A percentile compares a stretch with the other conserved stretches of the same genome.
These are phyloP conservation scores for Rhizophagus sp. DNA, from an alignment of 192 early-diverging fungal species.

Conservation along the genomic window DNA sequence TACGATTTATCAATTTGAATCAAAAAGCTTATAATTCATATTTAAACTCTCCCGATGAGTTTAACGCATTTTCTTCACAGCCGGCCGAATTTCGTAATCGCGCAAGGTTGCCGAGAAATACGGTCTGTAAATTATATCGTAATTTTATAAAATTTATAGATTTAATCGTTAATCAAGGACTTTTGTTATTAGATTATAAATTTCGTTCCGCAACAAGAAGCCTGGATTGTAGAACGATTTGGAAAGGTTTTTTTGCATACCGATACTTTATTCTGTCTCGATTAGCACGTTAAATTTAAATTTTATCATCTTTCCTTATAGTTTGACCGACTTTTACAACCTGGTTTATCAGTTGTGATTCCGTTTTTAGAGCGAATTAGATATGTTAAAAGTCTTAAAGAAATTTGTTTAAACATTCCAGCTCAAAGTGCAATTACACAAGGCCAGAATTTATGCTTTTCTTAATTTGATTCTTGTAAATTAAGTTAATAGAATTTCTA, in stretches of 20 bases:
- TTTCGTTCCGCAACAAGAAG: slow-evolving; percentile 98
- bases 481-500: not conserved
- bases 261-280: not conserved
- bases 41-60: not conserved
- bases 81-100: not conserved
- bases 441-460: slow-evolving; percentile 41
- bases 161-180: not conserved
- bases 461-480: not conserved
- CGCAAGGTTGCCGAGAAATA: slow-evolving; percentile 7
- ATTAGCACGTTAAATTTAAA: no score
- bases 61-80: not conserved
- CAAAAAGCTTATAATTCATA: slow-evolving; percentile 6
- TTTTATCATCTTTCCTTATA: not conserved
- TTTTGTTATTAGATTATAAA: slow-evolving; percentile 67
- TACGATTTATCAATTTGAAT: not conserved
- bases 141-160: not conserved
- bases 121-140: not conserved
- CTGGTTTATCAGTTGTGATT: slow-evolving; percentile 87
- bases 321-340: slow-evolving; percentile 82
- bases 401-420: slow-evolving; percentile 91
- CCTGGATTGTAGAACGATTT: slow-evolving; percentile 98
- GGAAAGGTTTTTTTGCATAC: slow-evolving; percentile 45
- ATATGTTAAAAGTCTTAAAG: slow-evolving; percentile 95
- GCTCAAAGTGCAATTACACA: slow-evolving; percentile 91
- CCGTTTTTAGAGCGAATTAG: slow-evolving; percentile 86